Percentiles rank a stretch among this genome's conserved stretches.
Conservation (phyloP, 345 rosid genomes). For the Lagerstroemia speciosa region DNA sequence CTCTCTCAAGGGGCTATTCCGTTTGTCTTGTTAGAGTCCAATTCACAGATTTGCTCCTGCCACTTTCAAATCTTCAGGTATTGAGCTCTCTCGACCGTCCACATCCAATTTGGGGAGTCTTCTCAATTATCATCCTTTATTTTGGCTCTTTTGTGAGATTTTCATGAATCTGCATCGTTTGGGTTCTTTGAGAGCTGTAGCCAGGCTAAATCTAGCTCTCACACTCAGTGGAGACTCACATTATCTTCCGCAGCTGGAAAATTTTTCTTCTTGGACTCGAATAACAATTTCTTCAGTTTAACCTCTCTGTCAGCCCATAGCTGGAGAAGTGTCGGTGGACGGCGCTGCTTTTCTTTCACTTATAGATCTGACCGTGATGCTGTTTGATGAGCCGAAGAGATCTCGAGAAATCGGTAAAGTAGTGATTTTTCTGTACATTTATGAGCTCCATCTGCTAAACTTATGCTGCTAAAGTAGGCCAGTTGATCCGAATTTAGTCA, state of each 20-base stretch:
- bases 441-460: background rate
- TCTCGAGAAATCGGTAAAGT: background rate
- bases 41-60: too few species aligned
- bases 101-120: background rate
- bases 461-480: background rate
- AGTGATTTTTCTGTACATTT: background rate
- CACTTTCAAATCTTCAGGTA: background rate
- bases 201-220: background rate
- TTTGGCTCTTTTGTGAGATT: background rate
- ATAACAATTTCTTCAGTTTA: background rate
- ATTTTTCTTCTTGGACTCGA: background rate
- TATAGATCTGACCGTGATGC: constrained; percentile 3
- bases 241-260: background rate
- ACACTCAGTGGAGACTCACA: background rate
- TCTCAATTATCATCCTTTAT: background rate
- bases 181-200: background rate
- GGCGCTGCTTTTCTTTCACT: background rate
- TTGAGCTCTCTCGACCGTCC: background rate
- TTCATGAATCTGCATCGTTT: background rate
- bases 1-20: background rate
- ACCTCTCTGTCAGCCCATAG: too few species aligned
- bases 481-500: background rate
- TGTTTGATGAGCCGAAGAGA: background rate
- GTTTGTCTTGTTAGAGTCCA: too few species aligned
- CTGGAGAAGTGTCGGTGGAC: background rate